Base-by-base conservation (phyloP, 129 eudicot genomes). In the Flaveria brownii region DNA sequence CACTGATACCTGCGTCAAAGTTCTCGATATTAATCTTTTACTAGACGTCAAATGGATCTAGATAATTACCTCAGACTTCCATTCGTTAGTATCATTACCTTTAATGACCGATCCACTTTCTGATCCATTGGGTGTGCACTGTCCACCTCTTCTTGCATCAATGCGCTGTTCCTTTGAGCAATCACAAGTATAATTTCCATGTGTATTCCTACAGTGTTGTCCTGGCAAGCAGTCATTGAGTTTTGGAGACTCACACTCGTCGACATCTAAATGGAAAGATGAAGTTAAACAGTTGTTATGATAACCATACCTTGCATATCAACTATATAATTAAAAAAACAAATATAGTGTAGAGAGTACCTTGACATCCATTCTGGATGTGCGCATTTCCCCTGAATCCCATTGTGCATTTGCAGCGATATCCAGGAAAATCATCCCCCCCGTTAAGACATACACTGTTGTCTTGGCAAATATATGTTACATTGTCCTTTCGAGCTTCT, bases 91-190 rank as follows among this genome's bases (percentile, higher is more conserved):
- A 33, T 20, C 54, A 42, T 55, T 26, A 77, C 81, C 81, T 57
- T 57, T 16, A 39, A 69, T 43, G 61, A 69, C 49, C 17, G 60
- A 18, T 59, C 9, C 41, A 56, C 33, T 11, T 18, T 68, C 74
- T 15, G 70, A 20, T 26, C 43, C 50, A 46, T 1, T 3, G 10
- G 3, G 50, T 4, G 18, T 67, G 50, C 84, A 75, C 6, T 14
- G 45, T 69, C 80, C 81, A 39, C 36, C 71, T 30, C 3, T 39
- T 59, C 62, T 75, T 30, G 56, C 76, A 23, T 68, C 61, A 41
- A 72, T 67, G 10, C 20, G 45, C 39, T 20, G 55, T 47, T 73
- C 84, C 45, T 69, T 60, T 49, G 72, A 33, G 71, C 84, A 80
- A 74, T 47, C 36, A 30, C 84, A 74, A 20, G 45, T 41, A 68